These are phyloP conservation scores for Globisporangium polare DNA, from an alignment of 352 stramenopile species.

Conservation along the genomic window DNA sequence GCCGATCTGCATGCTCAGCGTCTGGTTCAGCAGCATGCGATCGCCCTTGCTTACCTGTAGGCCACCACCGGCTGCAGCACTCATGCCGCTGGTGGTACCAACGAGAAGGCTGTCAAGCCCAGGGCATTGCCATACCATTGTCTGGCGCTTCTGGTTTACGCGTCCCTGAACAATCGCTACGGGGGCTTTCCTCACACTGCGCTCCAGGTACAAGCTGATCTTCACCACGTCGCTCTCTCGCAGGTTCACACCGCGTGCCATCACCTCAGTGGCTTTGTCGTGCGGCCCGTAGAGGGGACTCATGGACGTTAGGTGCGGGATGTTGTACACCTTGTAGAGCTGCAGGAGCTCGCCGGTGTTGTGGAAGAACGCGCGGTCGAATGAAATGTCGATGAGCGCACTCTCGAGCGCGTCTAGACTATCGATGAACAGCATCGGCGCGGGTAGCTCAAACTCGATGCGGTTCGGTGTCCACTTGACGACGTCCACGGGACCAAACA, in stretches of 20 bases:
- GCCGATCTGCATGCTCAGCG: slow-evolving; percentile 53
- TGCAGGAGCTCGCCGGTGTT: slow-evolving; percentile 38
- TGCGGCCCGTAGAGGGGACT: slow-evolving; percentile 41
- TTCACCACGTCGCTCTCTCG: slow-evolving; percentile 35
- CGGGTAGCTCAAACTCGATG: slow-evolving; percentile 42
- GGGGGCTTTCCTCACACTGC: not conserved
- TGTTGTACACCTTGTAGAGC: slow-evolving; percentile 56
- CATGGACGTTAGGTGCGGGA: slow-evolving; percentile 46
- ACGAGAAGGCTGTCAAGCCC: slow-evolving; percentile 21
- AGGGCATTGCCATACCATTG: slow-evolving; percentile 47
- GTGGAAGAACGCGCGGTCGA: slow-evolving; percentile 50
- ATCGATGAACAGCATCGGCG: slow-evolving; percentile 28
- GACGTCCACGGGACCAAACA: slow-evolving; percentile 40
- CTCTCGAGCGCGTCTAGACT: slow-evolving; percentile 29
- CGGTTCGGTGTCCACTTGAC: slow-evolving; percentile 30
- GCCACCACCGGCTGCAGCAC: not conserved
- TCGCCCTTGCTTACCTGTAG: not conserved
- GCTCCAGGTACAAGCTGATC: slow-evolving; percentile 35
- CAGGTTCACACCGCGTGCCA: slow-evolving; percentile 40
- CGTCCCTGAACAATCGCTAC: slow-evolving; percentile 26
- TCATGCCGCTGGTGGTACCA: slow-evolving; percentile 5
- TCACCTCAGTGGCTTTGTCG: slow-evolving; percentile 43
- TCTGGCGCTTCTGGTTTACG: slow-evolving; percentile 41
- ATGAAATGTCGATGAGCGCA: slow-evolving; percentile 45
- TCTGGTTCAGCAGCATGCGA: slow-evolving; percentile 42